phyloP scores from a whole-genome alignment of 176 grass and related monocot genomes.

The Avena atlantica region DNA sequence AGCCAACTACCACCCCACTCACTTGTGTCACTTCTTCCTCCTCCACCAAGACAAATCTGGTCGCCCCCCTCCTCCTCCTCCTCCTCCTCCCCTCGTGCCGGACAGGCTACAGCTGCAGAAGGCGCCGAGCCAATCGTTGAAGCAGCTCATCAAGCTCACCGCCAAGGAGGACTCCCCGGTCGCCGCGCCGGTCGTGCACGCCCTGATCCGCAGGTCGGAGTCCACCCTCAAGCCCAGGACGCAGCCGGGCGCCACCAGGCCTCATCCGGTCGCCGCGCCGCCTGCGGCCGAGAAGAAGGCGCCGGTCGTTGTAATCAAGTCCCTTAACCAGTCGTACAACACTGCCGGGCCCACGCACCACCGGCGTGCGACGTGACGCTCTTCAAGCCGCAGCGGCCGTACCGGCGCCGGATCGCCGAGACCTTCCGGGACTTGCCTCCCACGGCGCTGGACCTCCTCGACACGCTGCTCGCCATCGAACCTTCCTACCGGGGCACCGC shows the following conservation, averaged over 20 bases:
- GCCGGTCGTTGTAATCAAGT: constrained; percentile 22
- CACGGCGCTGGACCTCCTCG: constrained; percentile 53
- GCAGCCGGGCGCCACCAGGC: not conserved
- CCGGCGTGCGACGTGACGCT: constrained; percentile 61
- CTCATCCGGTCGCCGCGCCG: not conserved
- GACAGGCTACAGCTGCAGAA: constrained; percentile 45
- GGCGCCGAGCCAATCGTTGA: constrained; percentile 53
- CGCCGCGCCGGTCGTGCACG: constrained; percentile 30
- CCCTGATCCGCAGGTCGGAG: constrained; percentile 23
- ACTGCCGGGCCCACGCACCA: constrained; percentile 45
- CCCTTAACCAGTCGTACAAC: constrained; percentile 52
- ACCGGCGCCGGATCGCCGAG: constrained; percentile 58
- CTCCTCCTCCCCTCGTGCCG: not conserved
- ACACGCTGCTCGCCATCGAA: constrained; percentile 76
- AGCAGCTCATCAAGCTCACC: constrained; percentile 59
- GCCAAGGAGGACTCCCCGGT: constrained; percentile 54
- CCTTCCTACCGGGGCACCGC: constrained; percentile 58
- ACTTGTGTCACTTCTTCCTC: too few species aligned
- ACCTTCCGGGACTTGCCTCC: constrained; percentile 74
- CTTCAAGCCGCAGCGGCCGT: constrained; percentile 78
- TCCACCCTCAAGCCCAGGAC: constrained; percentile 33
- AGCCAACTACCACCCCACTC: too few species aligned
- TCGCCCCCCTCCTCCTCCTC: too few species aligned
- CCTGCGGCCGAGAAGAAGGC: constrained; percentile 28
- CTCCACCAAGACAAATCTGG: too few species aligned